Evolutionary conservation across 2,329 filamentous ascomycete species (phyloP), one percentile per base, ranked within the genome.

Genomic region (Emmonsiellopsis sp.): DNA sequence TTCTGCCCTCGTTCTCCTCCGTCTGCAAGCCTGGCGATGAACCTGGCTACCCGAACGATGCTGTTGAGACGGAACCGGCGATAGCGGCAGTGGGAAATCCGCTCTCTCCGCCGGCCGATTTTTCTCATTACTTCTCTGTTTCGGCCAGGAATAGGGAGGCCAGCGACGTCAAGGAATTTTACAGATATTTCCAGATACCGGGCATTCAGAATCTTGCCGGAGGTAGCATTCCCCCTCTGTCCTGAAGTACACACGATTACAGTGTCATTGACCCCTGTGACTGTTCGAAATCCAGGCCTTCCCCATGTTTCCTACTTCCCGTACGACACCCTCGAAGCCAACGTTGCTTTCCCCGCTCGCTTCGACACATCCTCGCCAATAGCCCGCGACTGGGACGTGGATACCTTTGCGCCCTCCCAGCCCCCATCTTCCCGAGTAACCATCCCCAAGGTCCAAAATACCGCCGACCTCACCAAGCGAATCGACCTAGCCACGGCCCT

Each of bases 281-380:
- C 10, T 35, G 37, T 48, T 13, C 8, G 10, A 34, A 40, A 37
- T 46, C 32, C 58, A 91, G 88, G 89, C 56, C 80, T 95, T 20
- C 91, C 91, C 13, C 85, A 93, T 69, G 77, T 85, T 40, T 79
- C 80, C 54, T 89, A 89, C 72, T 96, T 96, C 65, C 91, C 91
- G 7, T 95, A 87, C 70, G 90, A 96, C 63, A 93, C 89, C 0
- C 82, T 96, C 58, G 89, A 95, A 70, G 88, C 90, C 41, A 83
- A 86, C 59, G 82, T 86, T 57, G 88, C 89, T 34, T 80, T 81
- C 57, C 84, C 89, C 7, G 76, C 86, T 58, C 81, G 90, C n/a
- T 34, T 53, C 38, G 73, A 77, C 46, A 81, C 82, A 31, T 63
- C 77, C 51, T 74, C 78, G 59, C 73, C 74, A 31, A 37, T 9